These are phyloP conservation scores for Vinca major DNA, from an alignment of 305 asterid genomes.

Conservation along the genomic window DNA sequence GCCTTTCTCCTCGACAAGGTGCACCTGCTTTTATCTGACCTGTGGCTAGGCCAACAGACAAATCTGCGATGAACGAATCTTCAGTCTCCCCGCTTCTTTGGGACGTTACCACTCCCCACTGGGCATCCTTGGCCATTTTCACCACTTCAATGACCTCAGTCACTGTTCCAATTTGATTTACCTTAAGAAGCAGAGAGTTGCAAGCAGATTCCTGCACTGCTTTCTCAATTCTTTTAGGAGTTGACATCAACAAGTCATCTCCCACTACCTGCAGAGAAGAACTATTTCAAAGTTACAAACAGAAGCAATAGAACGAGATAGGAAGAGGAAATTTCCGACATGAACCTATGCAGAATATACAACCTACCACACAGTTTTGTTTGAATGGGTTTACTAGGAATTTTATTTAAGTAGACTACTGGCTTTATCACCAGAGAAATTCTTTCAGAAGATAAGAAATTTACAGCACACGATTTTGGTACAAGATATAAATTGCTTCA, in stretches of 20 bases:
- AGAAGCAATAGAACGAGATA: slow-evolving; percentile 1
- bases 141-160: slow-evolving; percentile 92
- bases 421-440: not conserved
- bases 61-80: slow-evolving; percentile 84
- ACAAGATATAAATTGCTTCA: not conserved
- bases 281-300: not conserved
- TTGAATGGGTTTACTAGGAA: not conserved
- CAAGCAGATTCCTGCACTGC: slow-evolving; percentile 81
- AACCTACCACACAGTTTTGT: not conserved
- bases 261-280: slow-evolving; percentile 71
- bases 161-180: slow-evolving; percentile 89
- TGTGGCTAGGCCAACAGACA: slow-evolving; percentile 80
- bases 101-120: slow-evolving; percentile 88
- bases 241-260: slow-evolving; percentile 74
- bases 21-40: slow-evolving; percentile 98
- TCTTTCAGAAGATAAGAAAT: not conserved
- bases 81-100: slow-evolving; percentile 95
- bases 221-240: slow-evolving; percentile 82
- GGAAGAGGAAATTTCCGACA: not conserved
- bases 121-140: slow-evolving; percentile 91
- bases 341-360: not conserved
- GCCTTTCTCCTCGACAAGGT: slow-evolving; percentile 97
- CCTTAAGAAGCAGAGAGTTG: slow-evolving; percentile 89
- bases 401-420: not conserved
- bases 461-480: not conserved